Evolutionary conservation across 116 monocot species (phyloP).

Genomic region (Zostera marina): DNA sequence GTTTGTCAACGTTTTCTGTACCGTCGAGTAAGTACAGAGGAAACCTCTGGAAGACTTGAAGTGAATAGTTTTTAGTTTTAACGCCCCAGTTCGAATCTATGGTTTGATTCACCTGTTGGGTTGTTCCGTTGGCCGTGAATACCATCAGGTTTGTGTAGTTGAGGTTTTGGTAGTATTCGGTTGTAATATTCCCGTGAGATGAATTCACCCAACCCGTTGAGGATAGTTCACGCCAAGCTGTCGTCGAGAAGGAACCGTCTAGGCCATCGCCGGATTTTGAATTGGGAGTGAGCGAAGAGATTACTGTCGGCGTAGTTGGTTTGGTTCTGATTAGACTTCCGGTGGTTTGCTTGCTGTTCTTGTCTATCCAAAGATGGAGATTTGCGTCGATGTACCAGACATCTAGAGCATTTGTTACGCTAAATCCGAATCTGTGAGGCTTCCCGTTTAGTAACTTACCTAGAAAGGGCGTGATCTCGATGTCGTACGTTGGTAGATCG

Average conservation of each 20-base stretch:
- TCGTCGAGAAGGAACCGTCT: constrained; percentile 16
- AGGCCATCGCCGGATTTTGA: constrained; percentile 8
- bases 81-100: constrained; percentile 12
- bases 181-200: constrained; percentile 27
- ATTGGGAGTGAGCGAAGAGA: background rate
- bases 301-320: constrained; percentile 4
- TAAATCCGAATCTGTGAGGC: constrained; percentile 19
- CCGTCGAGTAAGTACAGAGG: constrained; percentile 19
- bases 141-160: constrained; percentile 18
- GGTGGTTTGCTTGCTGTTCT: constrained; percentile 3
- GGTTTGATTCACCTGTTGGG: constrained; percentile 28
- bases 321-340: constrained; percentile 11
- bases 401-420: constrained; percentile 13
- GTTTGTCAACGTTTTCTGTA: background rate
- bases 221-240: constrained; percentile 8
- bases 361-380: constrained; percentile 34
- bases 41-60: constrained; percentile 12
- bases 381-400: constrained; percentile 29
- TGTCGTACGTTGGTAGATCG: constrained; percentile 25
- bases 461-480: constrained; percentile 25
- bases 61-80: constrained; percentile 15
- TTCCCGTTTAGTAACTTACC: constrained; percentile 22
- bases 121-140: constrained; percentile 7
- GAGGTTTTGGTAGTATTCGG: constrained; percentile 15
- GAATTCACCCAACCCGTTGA: constrained; percentile 23